Evolutionary conservation across 192 early-diverging fungal genomes (phyloP).

Genomic region (Podila verticillata): DNA sequence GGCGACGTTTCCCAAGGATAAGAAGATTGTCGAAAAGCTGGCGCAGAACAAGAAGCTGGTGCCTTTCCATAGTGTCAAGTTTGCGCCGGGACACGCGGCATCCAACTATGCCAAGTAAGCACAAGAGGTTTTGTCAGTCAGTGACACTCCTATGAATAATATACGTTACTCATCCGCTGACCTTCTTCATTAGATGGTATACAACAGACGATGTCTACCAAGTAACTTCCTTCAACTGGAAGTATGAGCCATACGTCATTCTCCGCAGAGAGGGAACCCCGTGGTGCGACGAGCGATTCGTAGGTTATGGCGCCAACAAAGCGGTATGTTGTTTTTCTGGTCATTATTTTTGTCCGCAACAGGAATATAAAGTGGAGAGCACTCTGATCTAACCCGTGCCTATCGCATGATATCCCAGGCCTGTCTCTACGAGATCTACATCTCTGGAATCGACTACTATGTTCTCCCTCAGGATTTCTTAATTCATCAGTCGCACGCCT

Average conservation of each 20-base stretch:
- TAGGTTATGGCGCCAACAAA: conserved; percentile 72
- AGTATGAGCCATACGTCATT: conserved; percentile 69
- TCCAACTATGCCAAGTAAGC: conserved; percentile 55
- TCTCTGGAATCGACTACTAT: conserved; percentile 66
- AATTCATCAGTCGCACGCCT: conserved; percentile 67
- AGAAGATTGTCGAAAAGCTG: conserved; percentile 50
- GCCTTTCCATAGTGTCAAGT: conserved; percentile 57
- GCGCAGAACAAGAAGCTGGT: conserved; percentile 53
- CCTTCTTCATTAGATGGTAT: conserved; percentile 42
- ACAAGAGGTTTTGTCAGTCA: not conserved
- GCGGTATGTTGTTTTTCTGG: conserved; percentile 34
- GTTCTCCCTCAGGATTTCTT: conserved; percentile 64
- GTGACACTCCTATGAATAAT: not conserved
- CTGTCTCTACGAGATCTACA: conserved; percentile 65
- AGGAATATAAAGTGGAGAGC: not conserved
- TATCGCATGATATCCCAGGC: conserved; percentile 13
- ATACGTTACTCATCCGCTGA: not conserved
- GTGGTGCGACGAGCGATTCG: conserved; percentile 64
- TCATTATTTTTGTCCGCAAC: too few relatives aligned
- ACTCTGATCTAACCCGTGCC: not conserved
- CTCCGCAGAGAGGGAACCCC: conserved; percentile 60
- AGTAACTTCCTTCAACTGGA: conserved; percentile 61
- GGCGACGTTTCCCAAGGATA: conserved; percentile 59
- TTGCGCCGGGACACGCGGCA: conserved; percentile 61
- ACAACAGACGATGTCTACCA: conserved; percentile 56